Base-by-base conservation (phyloP, 2,329 filamentous ascomycete genomes). In the Colletotrichum chlorophyti region DNA sequence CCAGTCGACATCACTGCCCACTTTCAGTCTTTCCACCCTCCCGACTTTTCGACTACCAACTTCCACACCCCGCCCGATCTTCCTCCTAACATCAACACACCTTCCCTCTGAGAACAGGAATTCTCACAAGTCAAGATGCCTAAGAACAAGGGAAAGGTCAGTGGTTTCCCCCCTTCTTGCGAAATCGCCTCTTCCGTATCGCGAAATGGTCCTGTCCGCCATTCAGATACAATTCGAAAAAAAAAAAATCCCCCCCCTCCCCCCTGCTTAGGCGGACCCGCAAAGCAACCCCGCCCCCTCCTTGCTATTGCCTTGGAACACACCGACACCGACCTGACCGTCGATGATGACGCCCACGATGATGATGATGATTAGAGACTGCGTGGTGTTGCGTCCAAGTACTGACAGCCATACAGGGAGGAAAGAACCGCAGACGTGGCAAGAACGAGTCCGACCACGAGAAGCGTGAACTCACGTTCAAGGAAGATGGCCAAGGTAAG, bases 361-460 rank as follows among this genome's bases (percentile, higher is more conserved):
- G 42, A 19, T 48, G 37, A n/a, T 15, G n/a, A 26, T 14, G 15
- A n/a, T 32, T 32, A 27, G 12, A n/a, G 6, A 43, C 11, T 6
- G 10, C n/a, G 10, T n/a, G 15, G 24, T 21, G 10, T 37, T 31
- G 49, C 21, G n/a, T 26, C n/a, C 15, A 12, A 23, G 31, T 29
- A 43, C 51, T 51, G 24, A 57, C 42, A 58, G 53, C 17, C 37
- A 43, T 29, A 85, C 70, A 95, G 92, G 94, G 94, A 78, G 94
- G 94, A 82, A 98, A 98, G 86, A 98, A 98, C 82, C 85, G 94
- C 79, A 90, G 94, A 87, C 88, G 95, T 82, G 94, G 94, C 81
- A 98, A 97, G 90, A 96, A 96, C 86, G 92, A 96, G 82, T 96
- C 95, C 81, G 95, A 98, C 83, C 96, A 97, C 75, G 93, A 97